phyloP scores from a whole-genome alignment of 2,329 filamentous ascomycete species.

The Arthrobotrys entomopaga region DNA sequence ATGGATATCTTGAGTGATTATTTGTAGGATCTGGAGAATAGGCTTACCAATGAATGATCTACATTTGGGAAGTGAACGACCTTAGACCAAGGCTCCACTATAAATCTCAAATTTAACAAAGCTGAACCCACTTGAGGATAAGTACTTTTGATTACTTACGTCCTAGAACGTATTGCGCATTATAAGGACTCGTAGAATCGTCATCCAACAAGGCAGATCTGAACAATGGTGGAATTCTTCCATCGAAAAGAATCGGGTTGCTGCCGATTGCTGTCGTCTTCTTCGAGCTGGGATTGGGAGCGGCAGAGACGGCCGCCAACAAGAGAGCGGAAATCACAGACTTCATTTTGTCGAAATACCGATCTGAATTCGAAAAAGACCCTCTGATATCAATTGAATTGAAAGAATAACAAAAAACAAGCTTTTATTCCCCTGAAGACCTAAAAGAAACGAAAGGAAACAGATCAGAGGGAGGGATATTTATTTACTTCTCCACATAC shows the following conservation, averaged over 20 bases:
- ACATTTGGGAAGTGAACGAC: conserved; percentile 54
- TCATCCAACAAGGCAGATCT: conserved; percentile 54
- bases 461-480: conserved; percentile 5
- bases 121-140: not conserved
- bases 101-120: not conserved
- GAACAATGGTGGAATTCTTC: conserved; percentile 55
- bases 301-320: conserved; percentile 29
- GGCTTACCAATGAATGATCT: conserved; percentile 54
- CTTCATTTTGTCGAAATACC: conserved; percentile 25
- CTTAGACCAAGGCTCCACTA: conserved; percentile 56
- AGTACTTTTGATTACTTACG: conserved; percentile 24
- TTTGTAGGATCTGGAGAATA: not conserved
- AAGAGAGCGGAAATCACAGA: conserved; percentile 26
- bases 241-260: conserved; percentile 57
- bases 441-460: conserved; percentile 20
- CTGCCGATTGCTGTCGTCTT: conserved; percentile 41
- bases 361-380: conserved; percentile 3
- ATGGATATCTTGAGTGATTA: not conserved
- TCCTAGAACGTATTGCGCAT: conserved; percentile 57
- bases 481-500: not conserved
- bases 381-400: too few relatives aligned
- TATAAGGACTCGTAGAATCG: conserved; percentile 55
- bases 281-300: conserved; percentile 1
- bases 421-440: conserved; percentile 21
- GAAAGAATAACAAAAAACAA: not conserved